phyloP scores from a whole-genome alignment of 768 basidiomycete species.

The Chalciporus sphaerocephalus region DNA sequence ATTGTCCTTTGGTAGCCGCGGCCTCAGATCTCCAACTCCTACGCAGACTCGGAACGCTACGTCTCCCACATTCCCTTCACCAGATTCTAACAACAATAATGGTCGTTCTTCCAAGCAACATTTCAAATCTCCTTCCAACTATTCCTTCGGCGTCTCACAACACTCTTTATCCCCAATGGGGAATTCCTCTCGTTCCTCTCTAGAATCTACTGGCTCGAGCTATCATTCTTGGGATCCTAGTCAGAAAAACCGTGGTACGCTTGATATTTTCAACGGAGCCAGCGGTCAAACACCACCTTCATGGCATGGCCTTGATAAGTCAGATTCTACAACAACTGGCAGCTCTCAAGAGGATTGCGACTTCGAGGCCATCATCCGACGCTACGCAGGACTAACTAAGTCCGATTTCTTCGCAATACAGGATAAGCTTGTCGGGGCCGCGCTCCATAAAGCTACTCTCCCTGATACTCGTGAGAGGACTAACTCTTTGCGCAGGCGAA shows the following conservation, averaged over 20 bases:
- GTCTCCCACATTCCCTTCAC: constrained; percentile 37
- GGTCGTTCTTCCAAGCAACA: constrained; percentile 54
- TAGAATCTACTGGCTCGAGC: constrained; percentile 79
- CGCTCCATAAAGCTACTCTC: constrained; percentile 50
- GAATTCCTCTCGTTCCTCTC: constrained; percentile 74
- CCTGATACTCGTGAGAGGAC: constrained; percentile 59
- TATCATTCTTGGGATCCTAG: constrained; percentile 76
- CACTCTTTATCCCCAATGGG: constrained; percentile 66
- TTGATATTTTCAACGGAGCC: constrained; percentile 49
- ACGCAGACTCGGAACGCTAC: constrained; percentile 59
- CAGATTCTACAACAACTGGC: constrained; percentile 44
- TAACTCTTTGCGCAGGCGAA: constrained; percentile 67
- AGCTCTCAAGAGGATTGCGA: constrained; percentile 53
- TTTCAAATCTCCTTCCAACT: constrained; percentile 45
- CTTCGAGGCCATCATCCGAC: constrained; percentile 62
- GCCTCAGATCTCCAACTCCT: constrained; percentile 61
- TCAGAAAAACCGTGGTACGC: constrained; percentile 48
- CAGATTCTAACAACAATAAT: constrained; percentile 37
- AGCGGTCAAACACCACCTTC: constrained; percentile 45
- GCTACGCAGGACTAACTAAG: constrained; percentile 65
- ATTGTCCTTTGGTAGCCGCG: constrained; percentile 35
- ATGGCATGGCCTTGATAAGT: constrained; percentile 66
- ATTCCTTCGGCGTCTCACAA: constrained; percentile 48
- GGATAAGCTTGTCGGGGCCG: constrained; percentile 66
- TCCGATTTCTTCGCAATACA: constrained; percentile 70